phyloP scores from a whole-genome alignment of 2,329 filamentous ascomycete species.

The Fusarium pininemorale region DNA sequence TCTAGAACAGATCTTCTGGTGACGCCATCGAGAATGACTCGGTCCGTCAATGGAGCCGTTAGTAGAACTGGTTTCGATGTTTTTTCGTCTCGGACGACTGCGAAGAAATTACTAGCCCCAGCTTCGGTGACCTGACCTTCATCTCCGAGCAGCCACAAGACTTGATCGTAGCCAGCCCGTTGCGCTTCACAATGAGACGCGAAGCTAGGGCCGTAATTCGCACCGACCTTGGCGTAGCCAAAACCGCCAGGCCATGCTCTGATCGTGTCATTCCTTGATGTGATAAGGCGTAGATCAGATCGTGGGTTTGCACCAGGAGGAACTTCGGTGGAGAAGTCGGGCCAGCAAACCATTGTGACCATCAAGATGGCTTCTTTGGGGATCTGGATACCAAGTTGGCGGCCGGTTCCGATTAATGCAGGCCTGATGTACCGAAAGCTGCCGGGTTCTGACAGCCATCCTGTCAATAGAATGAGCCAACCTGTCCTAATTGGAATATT shows the following conservation, averaged over 20 bases:
- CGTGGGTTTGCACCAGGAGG: neutral
- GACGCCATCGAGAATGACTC: neutral
- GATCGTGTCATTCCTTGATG: neutral
- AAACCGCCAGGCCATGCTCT: neutral
- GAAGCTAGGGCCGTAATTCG: neutral
- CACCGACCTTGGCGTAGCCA: neutral
- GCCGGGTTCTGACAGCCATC: neutral
- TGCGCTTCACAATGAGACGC: neutral
- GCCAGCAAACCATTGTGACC: neutral
- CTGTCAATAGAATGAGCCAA: too few species aligned
- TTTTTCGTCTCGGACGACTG: neutral
- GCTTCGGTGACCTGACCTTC: neutral
- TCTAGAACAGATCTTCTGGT: neutral
- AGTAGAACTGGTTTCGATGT: neutral
- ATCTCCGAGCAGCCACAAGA: fast-evolving
- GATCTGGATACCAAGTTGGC: neutral
- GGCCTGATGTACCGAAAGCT: neutral
- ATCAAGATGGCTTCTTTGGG: neutral
- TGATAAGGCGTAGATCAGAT: neutral
- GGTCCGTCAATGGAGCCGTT: neutral
- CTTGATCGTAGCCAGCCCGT: neutral
- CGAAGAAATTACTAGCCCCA: neutral
- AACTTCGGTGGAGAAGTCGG: neutral
- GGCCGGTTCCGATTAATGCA: neutral
- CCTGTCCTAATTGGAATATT: fast-evolving